phyloP scores from a whole-genome alignment of 495 filamentous ascomycete species.

The Chaetomium fimeti region DNA sequence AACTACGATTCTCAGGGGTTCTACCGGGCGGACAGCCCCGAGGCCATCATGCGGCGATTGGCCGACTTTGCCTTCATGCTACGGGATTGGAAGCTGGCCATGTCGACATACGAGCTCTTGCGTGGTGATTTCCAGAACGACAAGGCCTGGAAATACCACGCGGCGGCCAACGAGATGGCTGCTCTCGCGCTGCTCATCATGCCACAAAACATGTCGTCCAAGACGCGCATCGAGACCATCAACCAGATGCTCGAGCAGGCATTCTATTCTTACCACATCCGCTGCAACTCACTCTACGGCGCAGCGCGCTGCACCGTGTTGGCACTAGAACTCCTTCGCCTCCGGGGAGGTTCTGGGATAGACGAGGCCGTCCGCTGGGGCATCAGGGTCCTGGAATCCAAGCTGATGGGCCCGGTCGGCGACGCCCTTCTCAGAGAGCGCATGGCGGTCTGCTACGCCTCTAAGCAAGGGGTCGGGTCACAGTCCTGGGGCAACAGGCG shows the following conservation, averaged over 20 bases:
- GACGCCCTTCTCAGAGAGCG: conserved; percentile 81
- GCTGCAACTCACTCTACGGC: conserved; percentile 70
- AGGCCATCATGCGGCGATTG: conserved; percentile 88
- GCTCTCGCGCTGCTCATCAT: conserved; percentile 77
- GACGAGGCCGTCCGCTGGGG: conserved; percentile 90
- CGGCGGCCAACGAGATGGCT: conserved; percentile 88
- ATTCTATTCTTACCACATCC: conserved; percentile 85
- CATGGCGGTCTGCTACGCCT: conserved; percentile 76
- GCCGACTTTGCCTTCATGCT: conserved; percentile 97
- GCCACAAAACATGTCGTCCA: conserved; percentile 66
- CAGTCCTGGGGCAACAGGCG: conserved; percentile 66
- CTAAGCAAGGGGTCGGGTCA: conserved; percentile 62
- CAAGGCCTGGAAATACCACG: conserved; percentile 95
- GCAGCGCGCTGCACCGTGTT: conserved; percentile 74
- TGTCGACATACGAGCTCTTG: conserved; percentile 85
- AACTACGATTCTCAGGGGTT: conserved; percentile 84
- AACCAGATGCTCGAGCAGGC: conserved; percentile 85
- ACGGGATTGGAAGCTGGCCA: conserved; percentile 89
- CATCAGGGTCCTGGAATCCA: conserved; percentile 71
- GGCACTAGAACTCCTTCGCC: conserved; percentile 74
- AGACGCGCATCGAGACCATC: conserved; percentile 71
- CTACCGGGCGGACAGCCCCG: conserved; percentile 78
- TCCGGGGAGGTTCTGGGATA: conserved; percentile 71
- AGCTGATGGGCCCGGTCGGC: conserved; percentile 68
- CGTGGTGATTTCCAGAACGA: conserved; percentile 86